Evolutionary conservation across 352 stramenopile species (phyloP).

Genomic region (Albugo laibachii): DNA sequence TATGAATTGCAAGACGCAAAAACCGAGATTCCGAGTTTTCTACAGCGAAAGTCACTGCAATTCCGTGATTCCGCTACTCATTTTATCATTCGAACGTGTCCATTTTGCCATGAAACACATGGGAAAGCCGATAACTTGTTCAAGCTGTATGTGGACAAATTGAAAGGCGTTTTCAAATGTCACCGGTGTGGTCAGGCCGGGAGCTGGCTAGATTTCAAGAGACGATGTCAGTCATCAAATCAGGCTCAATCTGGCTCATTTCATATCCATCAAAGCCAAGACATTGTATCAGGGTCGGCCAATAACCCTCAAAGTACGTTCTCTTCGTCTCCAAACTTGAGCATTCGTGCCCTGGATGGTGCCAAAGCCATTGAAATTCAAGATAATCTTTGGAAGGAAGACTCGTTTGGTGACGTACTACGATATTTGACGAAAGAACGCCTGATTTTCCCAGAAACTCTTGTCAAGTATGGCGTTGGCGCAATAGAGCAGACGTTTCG

Average conservation of each 20-base stretch:
- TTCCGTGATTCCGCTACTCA: constrained; percentile 55
- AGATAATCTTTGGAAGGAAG: constrained; percentile 53
- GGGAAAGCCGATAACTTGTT: constrained; percentile 77
- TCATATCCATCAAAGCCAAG: constrained; percentile 17
- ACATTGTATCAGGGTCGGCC: constrained; percentile 14
- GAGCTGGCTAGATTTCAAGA: constrained; percentile 83
- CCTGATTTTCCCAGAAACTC: constrained; percentile 38
- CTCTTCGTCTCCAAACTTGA: constrained; percentile 14
- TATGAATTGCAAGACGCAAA: constrained; percentile 42
- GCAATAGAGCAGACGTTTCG: constrained; percentile 77
- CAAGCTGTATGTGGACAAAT: constrained; percentile 82
- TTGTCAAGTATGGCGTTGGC: constrained; percentile 80
- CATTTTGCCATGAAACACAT: constrained; percentile 71
- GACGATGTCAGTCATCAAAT: constrained; percentile 18
- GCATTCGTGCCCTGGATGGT: constrained; percentile 61
- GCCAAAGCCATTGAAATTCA: constrained; percentile 69
- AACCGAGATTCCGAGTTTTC: constrained; percentile 33
- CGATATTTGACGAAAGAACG: constrained; percentile 51
- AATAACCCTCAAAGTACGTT: constrained; percentile 9
- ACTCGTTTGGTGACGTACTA: constrained; percentile 34
- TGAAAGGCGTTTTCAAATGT: constrained; percentile 77
- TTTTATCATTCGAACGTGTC: constrained; percentile 63
- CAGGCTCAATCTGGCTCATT: constrained; percentile 6
- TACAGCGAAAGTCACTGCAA: constrained; percentile 47
- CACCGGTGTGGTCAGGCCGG: constrained; percentile 71